phyloP scores from a whole-genome alignment of 306 rosid genomes.

The Glycyrrhiza uralensis region DNA sequence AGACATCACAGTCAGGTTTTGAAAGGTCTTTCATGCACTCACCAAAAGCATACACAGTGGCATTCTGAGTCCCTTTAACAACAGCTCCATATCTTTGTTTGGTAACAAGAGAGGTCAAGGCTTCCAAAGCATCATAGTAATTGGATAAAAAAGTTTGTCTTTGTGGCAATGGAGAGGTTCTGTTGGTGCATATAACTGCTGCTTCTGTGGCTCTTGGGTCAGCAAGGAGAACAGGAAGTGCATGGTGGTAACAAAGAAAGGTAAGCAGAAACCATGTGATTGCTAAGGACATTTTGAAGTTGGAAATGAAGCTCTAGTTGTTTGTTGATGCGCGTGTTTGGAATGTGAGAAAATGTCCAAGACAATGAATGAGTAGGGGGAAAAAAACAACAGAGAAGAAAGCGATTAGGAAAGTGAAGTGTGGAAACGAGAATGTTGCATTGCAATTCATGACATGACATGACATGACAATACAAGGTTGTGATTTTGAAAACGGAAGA shows the following conservation, averaged over 20 bases:
- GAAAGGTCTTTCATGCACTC: slow-evolving; percentile 71
- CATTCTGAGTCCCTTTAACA: slow-evolving; percentile 45
- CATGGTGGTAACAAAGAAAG: slow-evolving; percentile 6
- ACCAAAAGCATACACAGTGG: slow-evolving; percentile 53
- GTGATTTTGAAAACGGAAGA: neutral
- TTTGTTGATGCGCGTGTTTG: neutral
- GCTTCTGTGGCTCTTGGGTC: slow-evolving; percentile 58
- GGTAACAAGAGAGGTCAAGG: slow-evolving; percentile 38
- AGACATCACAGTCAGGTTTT: slow-evolving; percentile 49
- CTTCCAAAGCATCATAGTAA: slow-evolving; percentile 41
- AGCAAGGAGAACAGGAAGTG: slow-evolving; percentile 16
- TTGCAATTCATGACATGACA: neutral
- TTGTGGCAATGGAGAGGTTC: slow-evolving; percentile 31
- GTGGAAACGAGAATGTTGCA: neutral
- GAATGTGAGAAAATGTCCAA: neutral
- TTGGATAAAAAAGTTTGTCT: slow-evolving; percentile 35
- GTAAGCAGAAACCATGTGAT: neutral
- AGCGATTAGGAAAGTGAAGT: neutral
- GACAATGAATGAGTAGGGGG: neutral
- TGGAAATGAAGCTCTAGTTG: neutral
- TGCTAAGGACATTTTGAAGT: slow-evolving; percentile 1
- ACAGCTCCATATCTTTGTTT: slow-evolving; percentile 34
- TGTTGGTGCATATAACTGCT: slow-evolving; percentile 50
- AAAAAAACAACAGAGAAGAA: neutral
- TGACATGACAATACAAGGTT: neutral